Percentiles rank a stretch among this genome's conserved stretches.
Conservation (phyloP, 768 basidiomycete species). For the Lactarius tabidus region DNA sequence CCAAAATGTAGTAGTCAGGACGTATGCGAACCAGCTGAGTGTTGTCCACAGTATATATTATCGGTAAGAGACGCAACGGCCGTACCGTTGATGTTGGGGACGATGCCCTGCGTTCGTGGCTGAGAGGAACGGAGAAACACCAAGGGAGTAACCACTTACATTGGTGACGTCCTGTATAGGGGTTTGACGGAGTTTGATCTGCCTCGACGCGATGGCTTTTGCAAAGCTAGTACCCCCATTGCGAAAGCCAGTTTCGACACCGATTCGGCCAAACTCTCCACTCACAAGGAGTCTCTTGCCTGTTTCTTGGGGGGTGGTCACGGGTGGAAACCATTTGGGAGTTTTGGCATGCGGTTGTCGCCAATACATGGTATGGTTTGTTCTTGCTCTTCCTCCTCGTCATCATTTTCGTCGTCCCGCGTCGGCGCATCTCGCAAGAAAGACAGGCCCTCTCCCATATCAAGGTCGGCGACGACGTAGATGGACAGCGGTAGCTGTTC, state of each 20-base stretch:
- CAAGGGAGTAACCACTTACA: slow-evolving; percentile 39
- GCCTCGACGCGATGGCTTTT: slow-evolving; percentile 43
- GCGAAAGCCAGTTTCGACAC: slow-evolving; percentile 44
- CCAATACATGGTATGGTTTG: slow-evolving; percentile 27
- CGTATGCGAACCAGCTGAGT: slow-evolving; percentile 54
- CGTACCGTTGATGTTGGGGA: slow-evolving; percentile 79
- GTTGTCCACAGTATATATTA: slow-evolving; percentile 85
- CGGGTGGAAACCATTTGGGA: slow-evolving; percentile 36
- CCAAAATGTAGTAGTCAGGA: not conserved
- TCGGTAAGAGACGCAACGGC: slow-evolving; percentile 67
- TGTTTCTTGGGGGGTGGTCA: slow-evolving; percentile 55
- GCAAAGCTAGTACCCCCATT: slow-evolving; percentile 45
- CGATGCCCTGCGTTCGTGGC: slow-evolving; percentile 46
- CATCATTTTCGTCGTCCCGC: slow-evolving; percentile 40
- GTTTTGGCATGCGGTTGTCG: slow-evolving; percentile 26
- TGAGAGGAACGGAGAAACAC: not conserved
- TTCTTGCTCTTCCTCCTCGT: slow-evolving; percentile 34
- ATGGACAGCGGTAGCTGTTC: too few relatives aligned
- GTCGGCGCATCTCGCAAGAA: too few relatives aligned
- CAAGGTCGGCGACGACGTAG: too few relatives aligned
- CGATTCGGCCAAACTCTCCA: slow-evolving; percentile 76
- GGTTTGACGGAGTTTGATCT: slow-evolving; percentile 25
- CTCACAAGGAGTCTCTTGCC: slow-evolving; percentile 64
- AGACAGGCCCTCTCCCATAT: too few relatives aligned
- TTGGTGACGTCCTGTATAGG: slow-evolving; percentile 52